Evolutionary conservation across 352 stramenopile genomes (phyloP).

Genomic region (Globisporangium barbulae): DNA sequence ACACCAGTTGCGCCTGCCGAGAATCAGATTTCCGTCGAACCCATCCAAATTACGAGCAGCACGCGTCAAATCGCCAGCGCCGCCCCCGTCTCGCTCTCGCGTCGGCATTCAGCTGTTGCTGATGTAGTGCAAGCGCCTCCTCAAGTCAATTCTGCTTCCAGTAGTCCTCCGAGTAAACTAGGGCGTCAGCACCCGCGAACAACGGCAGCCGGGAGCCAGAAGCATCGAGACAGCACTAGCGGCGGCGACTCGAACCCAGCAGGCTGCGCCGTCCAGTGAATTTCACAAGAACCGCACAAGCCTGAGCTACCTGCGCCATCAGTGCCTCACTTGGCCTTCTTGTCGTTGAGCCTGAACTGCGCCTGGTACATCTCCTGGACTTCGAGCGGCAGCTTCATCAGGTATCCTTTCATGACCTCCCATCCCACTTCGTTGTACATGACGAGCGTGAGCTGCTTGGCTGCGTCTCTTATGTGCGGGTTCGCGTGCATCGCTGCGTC

Average conservation of each 20-base stretch:
- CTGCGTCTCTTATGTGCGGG: constrained; percentile 35
- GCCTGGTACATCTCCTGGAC: constrained; percentile 6
- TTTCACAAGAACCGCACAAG: not conserved
- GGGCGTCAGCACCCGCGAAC: constrained; percentile 1
- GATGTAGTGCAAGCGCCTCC: not conserved
- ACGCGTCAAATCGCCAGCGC: not conserved
- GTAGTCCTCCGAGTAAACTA: not conserved
- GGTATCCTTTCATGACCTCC: constrained; percentile 17
- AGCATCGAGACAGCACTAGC: constrained; percentile 9
- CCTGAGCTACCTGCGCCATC: not conserved
- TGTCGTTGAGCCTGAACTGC: constrained; percentile 5
- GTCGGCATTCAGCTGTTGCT: not conserved
- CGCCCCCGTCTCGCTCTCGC: constrained; percentile 1
- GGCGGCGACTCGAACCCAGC: constrained; percentile 18
- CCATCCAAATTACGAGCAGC: not conserved
- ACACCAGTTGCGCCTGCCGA: not conserved
- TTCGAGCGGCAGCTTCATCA: not conserved
- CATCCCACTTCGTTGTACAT: constrained; percentile 35
- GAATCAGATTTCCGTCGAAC: not conserved
- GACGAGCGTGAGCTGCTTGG: constrained; percentile 32
- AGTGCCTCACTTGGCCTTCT: constrained; percentile 4
- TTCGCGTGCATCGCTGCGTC: constrained; percentile 36
- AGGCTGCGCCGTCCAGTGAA: constrained; percentile 9
- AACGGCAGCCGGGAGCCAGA: not conserved
- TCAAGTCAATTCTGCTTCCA: not conserved